Conservation (phyloP, 352 stramenopile species). For the Pythium vanterpoolii region DNA sequence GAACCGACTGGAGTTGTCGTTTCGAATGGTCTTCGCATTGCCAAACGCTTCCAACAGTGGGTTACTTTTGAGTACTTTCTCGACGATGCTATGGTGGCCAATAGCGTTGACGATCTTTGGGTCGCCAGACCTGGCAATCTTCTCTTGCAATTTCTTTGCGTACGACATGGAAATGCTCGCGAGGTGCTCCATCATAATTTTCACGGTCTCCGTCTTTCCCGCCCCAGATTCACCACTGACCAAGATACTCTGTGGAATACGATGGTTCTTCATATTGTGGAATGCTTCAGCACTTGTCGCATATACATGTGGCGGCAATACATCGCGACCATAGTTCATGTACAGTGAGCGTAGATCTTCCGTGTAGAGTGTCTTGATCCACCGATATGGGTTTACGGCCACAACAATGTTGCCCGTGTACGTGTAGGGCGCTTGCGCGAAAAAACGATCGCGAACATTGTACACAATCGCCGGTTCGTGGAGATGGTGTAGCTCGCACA, state of each 20-base stretch:
- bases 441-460: constrained; percentile 87
- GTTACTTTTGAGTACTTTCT: constrained; percentile 90
- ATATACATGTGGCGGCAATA: constrained; percentile 88
- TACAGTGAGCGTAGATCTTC: constrained; percentile 74
- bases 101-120: constrained; percentile 30
- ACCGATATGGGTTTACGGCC: constrained; percentile 95
- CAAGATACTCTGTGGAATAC: constrained; percentile 84
- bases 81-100: constrained; percentile 54
- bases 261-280: constrained; percentile 73
- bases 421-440: constrained; percentile 91
- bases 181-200: constrained; percentile 97
- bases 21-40: constrained; percentile 91
- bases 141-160: constrained; percentile 55
- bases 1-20: constrained; percentile 95
- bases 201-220: constrained; percentile 95
- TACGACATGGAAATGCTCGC: constrained; percentile 77
- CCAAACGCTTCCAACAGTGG: constrained; percentile 89
- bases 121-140: constrained; percentile 77
- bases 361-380: constrained; percentile 85
- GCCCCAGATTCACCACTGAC: constrained; percentile 93
- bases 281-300: constrained; percentile 85
- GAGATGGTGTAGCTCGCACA: constrained; percentile 83
- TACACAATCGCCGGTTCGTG: constrained; percentile 92
- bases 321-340: constrained; percentile 51
- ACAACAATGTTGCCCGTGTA: constrained; percentile 97